Evolutionary conservation across 1,284 basidiomycete genomes (phyloP).

Genomic region (Melampsora occidentalis): DNA sequence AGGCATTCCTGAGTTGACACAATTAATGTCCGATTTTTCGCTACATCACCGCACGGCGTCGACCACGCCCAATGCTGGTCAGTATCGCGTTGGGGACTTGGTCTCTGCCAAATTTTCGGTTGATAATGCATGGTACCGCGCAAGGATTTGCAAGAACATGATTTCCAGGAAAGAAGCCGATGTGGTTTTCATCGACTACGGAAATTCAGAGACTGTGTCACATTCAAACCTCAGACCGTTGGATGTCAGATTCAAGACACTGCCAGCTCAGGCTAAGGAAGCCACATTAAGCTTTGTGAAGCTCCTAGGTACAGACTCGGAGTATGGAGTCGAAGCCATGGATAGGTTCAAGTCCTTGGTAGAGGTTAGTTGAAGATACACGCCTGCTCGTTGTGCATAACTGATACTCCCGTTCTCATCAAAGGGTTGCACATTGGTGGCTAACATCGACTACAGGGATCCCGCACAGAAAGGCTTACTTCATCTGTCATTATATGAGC

Average conservation of each 20-base stretch:
- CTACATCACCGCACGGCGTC: constrained; percentile 70
- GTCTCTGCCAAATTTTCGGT: constrained; percentile 78
- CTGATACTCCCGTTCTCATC: background rate
- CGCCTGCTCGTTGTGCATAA: background rate
- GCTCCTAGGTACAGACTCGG: constrained; percentile 70
- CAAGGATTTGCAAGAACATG: constrained; percentile 71
- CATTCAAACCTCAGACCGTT: constrained; percentile 64
- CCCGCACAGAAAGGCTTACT: constrained; percentile 60
- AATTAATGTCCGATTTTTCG: constrained; percentile 89
- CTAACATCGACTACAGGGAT: constrained; percentile 82
- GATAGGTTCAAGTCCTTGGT: constrained; percentile 75
- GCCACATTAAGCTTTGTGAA: constrained; percentile 72
- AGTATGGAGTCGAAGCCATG: constrained; percentile 78
- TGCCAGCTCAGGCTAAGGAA: constrained; percentile 65
- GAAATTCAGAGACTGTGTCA: constrained; percentile 50
- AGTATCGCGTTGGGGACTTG: constrained; percentile 67
- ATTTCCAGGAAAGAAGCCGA: constrained; percentile 79
- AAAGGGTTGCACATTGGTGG: constrained; percentile 75
- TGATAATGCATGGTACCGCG: constrained; percentile 90
- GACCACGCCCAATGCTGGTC: constrained; percentile 67
- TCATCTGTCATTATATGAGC: constrained; percentile 83
- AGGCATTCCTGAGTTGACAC: constrained; percentile 65
- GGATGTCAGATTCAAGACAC: constrained; percentile 76
- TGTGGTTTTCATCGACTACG: constrained; percentile 56
- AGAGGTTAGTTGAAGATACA: constrained; percentile 13